Evolutionary conservation across 208 protist species (phyloP), one percentile per base, ranked within the genome.

Genomic region (Wallacemonas sp.): DNA sequence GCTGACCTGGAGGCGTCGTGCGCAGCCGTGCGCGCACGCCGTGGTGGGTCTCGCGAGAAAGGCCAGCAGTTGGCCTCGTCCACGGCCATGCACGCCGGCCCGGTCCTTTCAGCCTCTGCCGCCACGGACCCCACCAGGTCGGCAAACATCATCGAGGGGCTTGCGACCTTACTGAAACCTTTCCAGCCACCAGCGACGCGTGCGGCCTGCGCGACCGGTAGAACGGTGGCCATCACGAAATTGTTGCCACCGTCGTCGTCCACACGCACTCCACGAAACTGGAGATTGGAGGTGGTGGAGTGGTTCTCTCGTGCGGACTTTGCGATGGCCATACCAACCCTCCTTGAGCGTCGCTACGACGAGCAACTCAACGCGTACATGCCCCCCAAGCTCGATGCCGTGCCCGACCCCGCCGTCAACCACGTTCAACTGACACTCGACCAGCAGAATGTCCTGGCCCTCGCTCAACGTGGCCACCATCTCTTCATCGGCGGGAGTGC

Each of bases 401-500:
- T 76, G 39, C 60, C 75, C 3, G 85, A 93, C 64, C 77, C 78
- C 13, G 26, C 71, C 54, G 38, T 83, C 10, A 24, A 32, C 0
- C 50, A 54, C 13, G 37, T 81, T 2, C 36, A 52, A 3, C 68
- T 96, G 41, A 96, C 91, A 19, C 69, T 44, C 0, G 91, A 96
- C 50, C 91, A 96, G 70, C 61, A 69, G 37, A 76, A 92, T 33
- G 81, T 78, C 19, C 57, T 91, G 19, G 52, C 76, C 5, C 78
- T 92, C 12, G 91, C 85, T 0, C 21, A 80, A 67, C 71, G 70
- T 3, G 91, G 91, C 13, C 84, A 85, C 66, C 78, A 71, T 55
- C 63, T 95, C 37, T 97, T 85, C 64, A 76, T 97, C 62, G 92
- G 89, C 36, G 92, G 92, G 33, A 89, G 85, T 53, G 92, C 92